phyloP scores from a whole-genome alignment of 2,329 filamentous ascomycete genomes.

The Pestalotiopsis sp. region DNA sequence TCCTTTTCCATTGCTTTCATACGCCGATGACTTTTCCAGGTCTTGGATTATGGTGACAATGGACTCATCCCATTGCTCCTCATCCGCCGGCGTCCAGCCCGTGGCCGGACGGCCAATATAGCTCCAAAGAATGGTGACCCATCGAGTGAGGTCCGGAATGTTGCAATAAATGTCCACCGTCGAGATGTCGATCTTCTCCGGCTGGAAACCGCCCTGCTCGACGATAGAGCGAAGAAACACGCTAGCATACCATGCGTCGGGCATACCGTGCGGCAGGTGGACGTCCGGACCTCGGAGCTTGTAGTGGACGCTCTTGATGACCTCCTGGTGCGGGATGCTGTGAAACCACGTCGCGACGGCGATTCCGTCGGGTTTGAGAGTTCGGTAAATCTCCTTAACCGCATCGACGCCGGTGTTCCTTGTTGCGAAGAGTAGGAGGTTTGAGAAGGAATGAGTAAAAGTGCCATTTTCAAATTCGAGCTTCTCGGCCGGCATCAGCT shows the following conservation, averaged over 20 bases:
- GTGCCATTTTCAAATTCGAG: not conserved
- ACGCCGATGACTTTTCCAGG: too few relatives aligned
- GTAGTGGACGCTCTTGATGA: not conserved
- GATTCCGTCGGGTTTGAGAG: not conserved
- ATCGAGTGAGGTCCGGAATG: too few relatives aligned
- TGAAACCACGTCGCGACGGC: not conserved
- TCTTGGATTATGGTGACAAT: not conserved
- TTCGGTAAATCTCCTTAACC: not conserved
- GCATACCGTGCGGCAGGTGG: not conserved
- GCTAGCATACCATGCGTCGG: not conserved
- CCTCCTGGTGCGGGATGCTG: not conserved
- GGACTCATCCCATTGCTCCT: slow-evolving; percentile 1
- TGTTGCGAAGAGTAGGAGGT: not conserved
- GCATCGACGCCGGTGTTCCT: not conserved
- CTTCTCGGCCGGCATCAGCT: not conserved
- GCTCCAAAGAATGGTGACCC: not conserved
- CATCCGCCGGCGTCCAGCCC: not conserved
- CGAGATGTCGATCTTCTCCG: not conserved
- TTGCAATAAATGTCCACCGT: not conserved
- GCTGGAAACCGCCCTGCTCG: not conserved
- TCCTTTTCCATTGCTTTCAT: too few relatives aligned
- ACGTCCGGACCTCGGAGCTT: not conserved
- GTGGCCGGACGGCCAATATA: not conserved
- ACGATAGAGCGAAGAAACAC: not conserved
- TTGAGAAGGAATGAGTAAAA: not conserved